Evolutionary conservation across 129 eudicot genomes (phyloP).

Genomic region (Lonicera japonica): DNA sequence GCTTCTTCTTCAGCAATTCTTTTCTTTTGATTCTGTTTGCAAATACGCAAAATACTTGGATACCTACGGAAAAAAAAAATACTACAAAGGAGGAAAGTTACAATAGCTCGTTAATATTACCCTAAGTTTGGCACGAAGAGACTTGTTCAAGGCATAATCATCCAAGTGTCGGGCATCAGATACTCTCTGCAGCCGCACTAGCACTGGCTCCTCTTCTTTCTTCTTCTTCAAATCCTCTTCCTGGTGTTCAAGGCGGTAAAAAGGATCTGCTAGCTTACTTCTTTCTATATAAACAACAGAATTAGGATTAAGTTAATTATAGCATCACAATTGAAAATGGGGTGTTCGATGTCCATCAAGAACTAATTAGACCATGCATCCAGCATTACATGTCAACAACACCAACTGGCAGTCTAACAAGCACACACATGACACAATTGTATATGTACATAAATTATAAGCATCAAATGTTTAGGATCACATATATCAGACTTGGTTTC

Average conservation of each 20-base stretch:
- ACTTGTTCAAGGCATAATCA: constrained; percentile 65
- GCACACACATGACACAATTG: background rate
- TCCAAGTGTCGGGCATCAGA: constrained; percentile 79
- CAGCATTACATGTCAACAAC: background rate
- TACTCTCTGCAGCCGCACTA: constrained; percentile 71
- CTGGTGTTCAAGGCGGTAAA: constrained; percentile 87
- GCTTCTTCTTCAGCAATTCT: constrained; percentile 88
- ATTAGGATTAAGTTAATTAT: background rate
- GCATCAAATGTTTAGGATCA: too few species aligned
- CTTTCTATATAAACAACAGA: constrained; percentile 35
- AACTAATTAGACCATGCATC: background rate
- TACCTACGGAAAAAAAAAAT: background rate
- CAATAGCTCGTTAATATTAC: constrained; percentile 14
- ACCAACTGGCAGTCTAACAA: background rate
- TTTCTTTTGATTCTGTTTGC: constrained; percentile 57
- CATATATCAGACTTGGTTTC: too few species aligned
- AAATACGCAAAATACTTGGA: background rate
- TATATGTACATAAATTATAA: too few species aligned
- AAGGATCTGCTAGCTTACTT: constrained; percentile 75
- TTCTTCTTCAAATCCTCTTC: constrained; percentile 80
- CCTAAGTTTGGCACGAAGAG: constrained; percentile 73
- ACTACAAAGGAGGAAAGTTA: background rate
- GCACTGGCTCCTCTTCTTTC: constrained; percentile 78
- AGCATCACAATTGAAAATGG: background rate
- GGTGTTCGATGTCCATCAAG: background rate